These are phyloP conservation scores for Penicillium ucsense DNA, from an alignment of 495 filamentous ascomycete species.

Conservation along the genomic window DNA sequence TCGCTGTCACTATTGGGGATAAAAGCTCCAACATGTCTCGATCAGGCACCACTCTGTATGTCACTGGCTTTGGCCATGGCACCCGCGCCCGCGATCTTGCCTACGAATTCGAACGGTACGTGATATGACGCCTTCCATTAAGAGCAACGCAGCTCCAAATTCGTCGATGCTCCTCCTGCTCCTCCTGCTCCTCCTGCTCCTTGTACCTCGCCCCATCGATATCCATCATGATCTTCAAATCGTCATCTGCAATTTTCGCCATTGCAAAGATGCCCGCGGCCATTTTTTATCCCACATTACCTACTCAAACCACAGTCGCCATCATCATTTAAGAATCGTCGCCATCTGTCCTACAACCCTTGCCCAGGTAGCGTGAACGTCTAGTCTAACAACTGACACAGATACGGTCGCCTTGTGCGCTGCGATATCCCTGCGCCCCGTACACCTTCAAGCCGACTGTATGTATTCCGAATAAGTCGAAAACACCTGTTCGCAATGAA, in stretches of 20 bases:
- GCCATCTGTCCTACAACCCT: slow-evolving; percentile 6
- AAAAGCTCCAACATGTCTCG: slow-evolving; percentile 62
- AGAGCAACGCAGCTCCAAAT: slow-evolving; percentile 24
- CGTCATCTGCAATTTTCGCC: too few species aligned
- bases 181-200: neutral
- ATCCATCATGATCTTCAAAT: too few species aligned
- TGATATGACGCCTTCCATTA: slow-evolving; percentile 56
- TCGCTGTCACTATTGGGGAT: too few species aligned
- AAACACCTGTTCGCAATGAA: neutral
- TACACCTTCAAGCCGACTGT: slow-evolving; percentile 88
- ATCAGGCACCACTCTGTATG: slow-evolving; percentile 89
- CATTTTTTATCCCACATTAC: too few species aligned
- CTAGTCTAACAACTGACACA: slow-evolving; percentile 28
- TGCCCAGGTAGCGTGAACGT: neutral
- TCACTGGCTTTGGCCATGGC: slow-evolving; percentile 95
- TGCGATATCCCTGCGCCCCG: slow-evolving; percentile 97
- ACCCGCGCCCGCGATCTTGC: slow-evolving; percentile 99
- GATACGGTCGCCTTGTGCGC: slow-evolving; percentile 95
- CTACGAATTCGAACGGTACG: slow-evolving; percentile 99
- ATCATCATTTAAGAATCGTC: too few species aligned
- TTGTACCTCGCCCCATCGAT: too few species aligned
- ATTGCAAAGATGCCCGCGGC: too few species aligned
- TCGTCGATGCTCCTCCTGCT: slow-evolving; percentile 7
- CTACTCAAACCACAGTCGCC: too few species aligned
- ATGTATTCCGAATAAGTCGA: slow-evolving; percentile 33